These are phyloP conservation scores for Penicillium brevicompactum DNA, from an alignment of 2,329 filamentous ascomycete genomes.

Conservation along the genomic window DNA sequence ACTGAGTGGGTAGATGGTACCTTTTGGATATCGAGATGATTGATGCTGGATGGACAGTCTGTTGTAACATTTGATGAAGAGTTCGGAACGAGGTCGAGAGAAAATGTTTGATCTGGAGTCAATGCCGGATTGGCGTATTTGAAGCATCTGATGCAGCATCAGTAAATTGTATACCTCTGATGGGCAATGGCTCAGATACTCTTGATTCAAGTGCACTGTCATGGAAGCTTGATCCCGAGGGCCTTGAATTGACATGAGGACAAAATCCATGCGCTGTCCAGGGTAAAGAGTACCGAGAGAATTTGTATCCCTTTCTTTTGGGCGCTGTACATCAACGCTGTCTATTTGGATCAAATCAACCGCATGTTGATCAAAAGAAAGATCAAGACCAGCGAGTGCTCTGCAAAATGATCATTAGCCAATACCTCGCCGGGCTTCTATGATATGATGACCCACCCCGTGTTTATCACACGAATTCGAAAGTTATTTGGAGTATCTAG, in stretches of 20 bases:
- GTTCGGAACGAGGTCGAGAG: slow-evolving; percentile 19
- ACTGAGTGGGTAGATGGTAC: slow-evolving; percentile 28
- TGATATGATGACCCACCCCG: slow-evolving; percentile 34
- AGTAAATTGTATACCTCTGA: background rate
- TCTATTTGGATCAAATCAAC: slow-evolving; percentile 46
- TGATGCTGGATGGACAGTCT: background rate
- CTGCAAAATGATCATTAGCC: slow-evolving; percentile 25
- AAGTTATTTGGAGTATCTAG: slow-evolving; percentile 30
- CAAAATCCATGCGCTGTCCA: slow-evolving; percentile 50
- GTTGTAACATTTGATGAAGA: background rate
- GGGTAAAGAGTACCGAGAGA: slow-evolving; percentile 47
- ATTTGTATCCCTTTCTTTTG: slow-evolving; percentile 21
- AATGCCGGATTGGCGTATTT: slow-evolving; percentile 50
- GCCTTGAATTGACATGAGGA: slow-evolving; percentile 27
- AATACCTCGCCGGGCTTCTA: too few relatives aligned
- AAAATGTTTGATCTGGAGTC: slow-evolving; percentile 41
- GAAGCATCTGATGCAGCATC: slow-evolving; percentile 38
- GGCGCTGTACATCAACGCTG: slow-evolving; percentile 35
- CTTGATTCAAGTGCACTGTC: slow-evolving; percentile 39
- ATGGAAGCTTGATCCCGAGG: slow-evolving; percentile 22
- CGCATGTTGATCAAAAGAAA: slow-evolving; percentile 33
- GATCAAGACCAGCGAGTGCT: slow-evolving; percentile 43
- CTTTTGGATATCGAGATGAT: slow-evolving; percentile 30
- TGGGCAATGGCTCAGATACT: slow-evolving; percentile 27
- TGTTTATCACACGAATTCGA: slow-evolving; percentile 48